Percentiles rank a stretch among this genome's conserved stretches.
Conservation (phyloP, 129 eudicot genomes). For the Flaveria bidentis region DNA sequence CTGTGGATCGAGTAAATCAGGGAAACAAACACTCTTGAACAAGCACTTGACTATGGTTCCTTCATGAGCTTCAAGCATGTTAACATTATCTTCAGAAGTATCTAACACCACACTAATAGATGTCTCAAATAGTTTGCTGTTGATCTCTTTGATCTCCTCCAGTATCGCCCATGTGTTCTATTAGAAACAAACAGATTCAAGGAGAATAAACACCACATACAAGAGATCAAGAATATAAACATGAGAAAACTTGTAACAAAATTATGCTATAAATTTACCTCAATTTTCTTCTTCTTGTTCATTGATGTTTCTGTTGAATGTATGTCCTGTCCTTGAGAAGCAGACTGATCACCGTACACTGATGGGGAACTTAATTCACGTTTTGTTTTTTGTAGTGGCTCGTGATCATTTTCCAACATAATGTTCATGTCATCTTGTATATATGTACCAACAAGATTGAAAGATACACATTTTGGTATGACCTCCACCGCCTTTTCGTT, state of each 20-base stretch:
- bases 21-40: conserved; percentile 31
- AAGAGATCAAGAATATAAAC: background rate
- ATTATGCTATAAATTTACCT: conserved; percentile 11
- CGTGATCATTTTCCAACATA: background rate
- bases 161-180: conserved; percentile 26
- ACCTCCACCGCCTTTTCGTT: conserved; percentile 4
- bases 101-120: conserved; percentile 23
- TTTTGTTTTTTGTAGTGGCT: background rate
- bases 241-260: background rate
- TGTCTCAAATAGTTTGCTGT: conserved; percentile 38
- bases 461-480: conserved; percentile 7
- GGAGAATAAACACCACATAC: background rate
- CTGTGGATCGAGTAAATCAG: background rate
- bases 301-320: background rate
- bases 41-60: conserved; percentile 38
- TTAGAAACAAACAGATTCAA: background rate
- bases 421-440: background rate
- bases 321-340: background rate
- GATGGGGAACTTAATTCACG: conserved; percentile 18
- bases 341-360: conserved; percentile 5
- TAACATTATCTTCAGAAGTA: background rate
- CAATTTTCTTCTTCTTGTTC: conserved; percentile 19
- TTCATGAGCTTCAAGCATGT: conserved; percentile 5
- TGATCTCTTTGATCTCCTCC: conserved; percentile 41
- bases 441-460: background rate